Evolutionary conservation across 2,329 filamentous ascomycete species (phyloP), one percentile per base, ranked within the genome.

Genomic region (Pseudogymnoascus sp.): DNA sequence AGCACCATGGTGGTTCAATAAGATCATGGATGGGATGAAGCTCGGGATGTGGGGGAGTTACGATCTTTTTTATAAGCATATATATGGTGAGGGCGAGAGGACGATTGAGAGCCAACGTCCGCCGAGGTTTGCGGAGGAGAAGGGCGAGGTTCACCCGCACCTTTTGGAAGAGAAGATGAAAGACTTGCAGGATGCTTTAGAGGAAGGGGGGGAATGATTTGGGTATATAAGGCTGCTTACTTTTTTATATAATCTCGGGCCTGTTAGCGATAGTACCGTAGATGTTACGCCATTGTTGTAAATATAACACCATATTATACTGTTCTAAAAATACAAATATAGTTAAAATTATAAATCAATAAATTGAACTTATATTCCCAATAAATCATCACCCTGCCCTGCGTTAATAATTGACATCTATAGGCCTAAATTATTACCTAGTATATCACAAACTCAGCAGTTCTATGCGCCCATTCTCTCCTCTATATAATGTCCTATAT

Each of bases 31-130:
- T 0, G 72, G 78, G 1, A 10, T 88, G 1, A 85, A 88, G 63
- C 79, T 75, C 1, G 71, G 78, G 0, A 74, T 86, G 67, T 92
- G 88, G 89, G 69, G 67, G 52, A 80, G 75, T 55, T 90, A 92
- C 74, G 88, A 91, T 74, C 64, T 60, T 0, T 70, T 84, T 15
- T 87, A 88, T 67, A 87, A 84, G 72, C 76, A 74, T 0, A 40
- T 87, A 0, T 97, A 95, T 78, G 93, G 93, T 0, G 89, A 97
- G 71, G 94, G 94, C 0, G 93, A 97, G 79, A 83, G 82, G 68
- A 87, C 84, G 59, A 13, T 42, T 5, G 59, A 48, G 48, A 55
- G 48, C 9, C n/a, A 55, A 2, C 62, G 75, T 72, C 64, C 61
- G 58, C 21, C 40, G 58, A 21, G 18, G 59, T 42, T 58, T 9